Conservation (phyloP, 2,329 filamentous ascomycete species). For the Teratosphaeria gauchensis region DNA sequence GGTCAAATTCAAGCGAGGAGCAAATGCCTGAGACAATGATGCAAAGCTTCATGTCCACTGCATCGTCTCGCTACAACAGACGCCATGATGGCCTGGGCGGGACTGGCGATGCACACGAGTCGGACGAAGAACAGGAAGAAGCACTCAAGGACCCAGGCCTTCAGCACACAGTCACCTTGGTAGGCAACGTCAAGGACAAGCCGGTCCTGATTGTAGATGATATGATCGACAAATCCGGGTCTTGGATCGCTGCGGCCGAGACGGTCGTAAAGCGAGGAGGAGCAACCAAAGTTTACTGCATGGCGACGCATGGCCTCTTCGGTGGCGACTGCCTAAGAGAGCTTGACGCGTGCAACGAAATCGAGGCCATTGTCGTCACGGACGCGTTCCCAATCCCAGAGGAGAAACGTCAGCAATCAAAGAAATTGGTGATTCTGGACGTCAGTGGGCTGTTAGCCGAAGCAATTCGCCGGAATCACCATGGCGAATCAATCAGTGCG, state of each 20-base stretch:
- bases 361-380: constrained; percentile 87
- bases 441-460: constrained; percentile 81
- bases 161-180: constrained; percentile 95
- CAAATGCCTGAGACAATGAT: constrained; percentile 75
- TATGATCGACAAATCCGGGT: constrained; percentile 96
- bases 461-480: constrained; percentile 90
- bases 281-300: constrained; percentile 92
- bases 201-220: constrained; percentile 94
- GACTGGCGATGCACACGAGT: constrained; percentile 70
- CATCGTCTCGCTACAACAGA: constrained; percentile 50
- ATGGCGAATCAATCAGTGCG: constrained; percentile 69
- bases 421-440: constrained; percentile 83
- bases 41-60: constrained; percentile 68
- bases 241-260: constrained; percentile 95
- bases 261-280: constrained; percentile 87
- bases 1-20: constrained; percentile 33
- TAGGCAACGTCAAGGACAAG: constrained; percentile 81
- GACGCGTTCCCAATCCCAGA: constrained; percentile 91
- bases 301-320: constrained; percentile 93
- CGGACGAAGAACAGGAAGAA: constrained; percentile 88
- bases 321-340: constrained; percentile 82
- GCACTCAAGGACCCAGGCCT: constrained; percentile 68
- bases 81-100: constrained; percentile 56
- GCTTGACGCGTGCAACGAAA: constrained; percentile 84
- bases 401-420: constrained; percentile 58